Evolutionary conservation across 2,329 filamentous ascomycete genomes (phyloP), one percentile per base, ranked within the genome.

Genomic region (Aspergillus sp.): DNA sequence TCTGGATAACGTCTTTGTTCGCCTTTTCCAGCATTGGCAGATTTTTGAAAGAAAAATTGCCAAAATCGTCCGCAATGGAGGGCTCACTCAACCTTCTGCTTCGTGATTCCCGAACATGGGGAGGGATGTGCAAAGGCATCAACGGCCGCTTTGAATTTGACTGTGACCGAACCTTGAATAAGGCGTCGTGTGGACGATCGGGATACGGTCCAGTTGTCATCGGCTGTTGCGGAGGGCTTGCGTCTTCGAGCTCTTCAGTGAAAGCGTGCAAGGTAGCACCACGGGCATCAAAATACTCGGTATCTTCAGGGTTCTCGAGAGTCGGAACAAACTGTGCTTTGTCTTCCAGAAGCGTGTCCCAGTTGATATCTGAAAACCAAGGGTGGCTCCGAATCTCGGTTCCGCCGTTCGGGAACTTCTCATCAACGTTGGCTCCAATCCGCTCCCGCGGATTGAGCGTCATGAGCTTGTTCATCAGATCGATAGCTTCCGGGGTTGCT

Each of bases 1-100:
- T 97, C 64, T 97, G 92, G 29, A 99, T 96, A 25, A 97, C 91
- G 64, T 99, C 94, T 69, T 99, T 99, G 74, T 99, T 99, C 50
- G 94, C 94, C 71, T 97, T 97, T 65, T 97, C 94, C 16, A 99
- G 80, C 17, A 97, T 93, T 0, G 93, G 92, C 45, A 99, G 76
- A 64, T 99, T 99, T 76, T 99, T 99, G 80, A 96, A 99, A 36
- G 91, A 85, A 72, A 99, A 99, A 57, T 85, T 91, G 29, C 94
- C 94, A 77, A 99, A 99, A 68, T 99, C 95, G 70, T 99, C 94
- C 0, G 87, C 82, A 29, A 85, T 83, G 14, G 93, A 86, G 1
- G 94, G 94, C 71, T 99, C 94, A 70, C 93, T 97, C 36, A 97
- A 79, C 61, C 94, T 83, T 58, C 94, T 84, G 61, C 85, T 92